A percentile compares a stretch with the other conserved stretches of the same genome.
phyloP scores from a whole-genome alignment of 139 green algal species.

The Chlorella sp. region DNA sequence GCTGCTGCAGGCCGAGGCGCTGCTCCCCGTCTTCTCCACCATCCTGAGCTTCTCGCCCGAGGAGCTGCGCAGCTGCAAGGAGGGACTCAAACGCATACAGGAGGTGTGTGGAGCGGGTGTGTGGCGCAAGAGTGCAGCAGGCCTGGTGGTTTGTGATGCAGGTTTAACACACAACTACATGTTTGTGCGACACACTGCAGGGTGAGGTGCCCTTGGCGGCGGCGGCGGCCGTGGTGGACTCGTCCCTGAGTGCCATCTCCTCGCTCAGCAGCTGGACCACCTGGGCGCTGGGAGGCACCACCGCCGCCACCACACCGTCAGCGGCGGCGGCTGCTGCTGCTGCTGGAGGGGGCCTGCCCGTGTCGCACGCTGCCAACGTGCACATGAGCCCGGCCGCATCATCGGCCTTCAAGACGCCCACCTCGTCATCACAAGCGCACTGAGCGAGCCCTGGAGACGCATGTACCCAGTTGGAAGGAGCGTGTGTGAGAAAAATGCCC shows the following conservation, averaged over 20 bases:
- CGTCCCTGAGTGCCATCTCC: slow-evolving; percentile 8
- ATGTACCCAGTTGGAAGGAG: no score
- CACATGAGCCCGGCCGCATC: no score
- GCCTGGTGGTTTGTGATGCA: no score
- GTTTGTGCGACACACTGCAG: background rate
- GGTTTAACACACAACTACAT: slow-evolving; percentile 3
- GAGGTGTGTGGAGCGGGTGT: no score
- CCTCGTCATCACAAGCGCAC: no score
- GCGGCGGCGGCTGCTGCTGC: no score
- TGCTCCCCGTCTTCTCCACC: slow-evolving; percentile 47
- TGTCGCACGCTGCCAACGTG: no score
- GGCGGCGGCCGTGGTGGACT: slow-evolving; percentile 40
- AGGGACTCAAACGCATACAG: slow-evolving; percentile 15
- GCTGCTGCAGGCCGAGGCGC: slow-evolving; percentile 24
- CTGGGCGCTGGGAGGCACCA: slow-evolving; percentile 16
- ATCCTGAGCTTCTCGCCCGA: slow-evolving; percentile 40
- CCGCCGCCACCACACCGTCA: background rate
- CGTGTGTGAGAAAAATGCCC: no score
- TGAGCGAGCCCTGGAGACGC: no score
- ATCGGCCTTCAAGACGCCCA: no score
- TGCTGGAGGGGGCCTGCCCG: no score
- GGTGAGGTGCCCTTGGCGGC: slow-evolving; percentile 30
- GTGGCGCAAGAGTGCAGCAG: no score
- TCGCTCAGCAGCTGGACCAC: slow-evolving; percentile 22
- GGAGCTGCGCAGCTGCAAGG: slow-evolving; percentile 24